Evolutionary conservation across 768 basidiomycete genomes (phyloP).

Genomic region (Boletus subcaerulescens): DNA sequence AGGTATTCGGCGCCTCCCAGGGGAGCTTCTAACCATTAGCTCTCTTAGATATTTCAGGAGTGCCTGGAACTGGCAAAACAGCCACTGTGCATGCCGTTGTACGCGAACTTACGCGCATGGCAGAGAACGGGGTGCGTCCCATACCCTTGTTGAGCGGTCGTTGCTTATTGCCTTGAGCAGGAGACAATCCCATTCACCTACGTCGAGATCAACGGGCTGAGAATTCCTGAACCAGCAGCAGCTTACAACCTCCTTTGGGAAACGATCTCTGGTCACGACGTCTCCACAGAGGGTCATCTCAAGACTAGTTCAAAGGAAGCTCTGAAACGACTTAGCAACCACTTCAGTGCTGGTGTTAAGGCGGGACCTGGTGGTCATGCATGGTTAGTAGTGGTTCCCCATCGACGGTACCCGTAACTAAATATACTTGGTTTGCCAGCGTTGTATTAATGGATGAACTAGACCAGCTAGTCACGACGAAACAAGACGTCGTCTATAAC

Average conservation of each 20-base stretch:
- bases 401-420: background rate
- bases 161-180: slow-evolving; percentile 37
- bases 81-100: slow-evolving; percentile 95
- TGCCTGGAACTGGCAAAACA: slow-evolving; percentile 99
- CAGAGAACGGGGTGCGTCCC: slow-evolving; percentile 64
- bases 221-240: slow-evolving; percentile 87
- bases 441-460: slow-evolving; percentile 98
- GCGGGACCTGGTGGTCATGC: slow-evolving; percentile 83
- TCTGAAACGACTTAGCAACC: slow-evolving; percentile 67
- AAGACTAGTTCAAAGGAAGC: slow-evolving; percentile 78
- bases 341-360: slow-evolving; percentile 66
- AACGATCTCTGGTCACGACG: slow-evolving; percentile 79
- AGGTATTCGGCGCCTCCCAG: slow-evolving; percentile 27
- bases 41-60: slow-evolving; percentile 85
- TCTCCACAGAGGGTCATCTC: slow-evolving; percentile 57
- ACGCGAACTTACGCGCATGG: slow-evolving; percentile 86
- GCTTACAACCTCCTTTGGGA: slow-evolving; percentile 94
- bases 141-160: background rate
- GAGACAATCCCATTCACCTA: slow-evolving; percentile 94
- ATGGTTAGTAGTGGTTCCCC: slow-evolving; percentile 53
- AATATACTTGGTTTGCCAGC: slow-evolving; percentile 39
- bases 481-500: slow-evolving; percentile 98
- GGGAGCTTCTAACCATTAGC: background rate
- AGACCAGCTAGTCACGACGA: slow-evolving; percentile 92
- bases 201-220: slow-evolving; percentile 96